Percentiles rank a stretch among this genome's conserved stretches.
Evolutionary conservation across 1,139 yeast species (phyloP).

Genomic region (Diutina mesorugosa): DNA sequence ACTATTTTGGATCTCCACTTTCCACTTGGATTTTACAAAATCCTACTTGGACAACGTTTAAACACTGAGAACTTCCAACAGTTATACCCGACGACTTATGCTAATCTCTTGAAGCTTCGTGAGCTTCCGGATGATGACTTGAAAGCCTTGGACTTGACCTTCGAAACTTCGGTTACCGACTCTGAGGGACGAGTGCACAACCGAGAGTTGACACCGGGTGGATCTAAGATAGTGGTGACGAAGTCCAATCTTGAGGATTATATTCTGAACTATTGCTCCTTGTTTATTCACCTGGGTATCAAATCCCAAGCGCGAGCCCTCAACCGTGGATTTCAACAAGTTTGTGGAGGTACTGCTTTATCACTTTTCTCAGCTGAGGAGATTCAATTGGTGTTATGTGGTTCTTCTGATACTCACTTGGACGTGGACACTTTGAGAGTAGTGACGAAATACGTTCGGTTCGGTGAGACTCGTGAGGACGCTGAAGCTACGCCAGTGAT

Average conservation of each 20-base stretch:
- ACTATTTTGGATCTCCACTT: slow-evolving; percentile 71
- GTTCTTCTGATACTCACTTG: slow-evolving; percentile 52
- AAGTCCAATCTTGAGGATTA: slow-evolving; percentile 42
- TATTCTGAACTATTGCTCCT: slow-evolving; percentile 48
- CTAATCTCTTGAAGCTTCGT: slow-evolving; percentile 41
- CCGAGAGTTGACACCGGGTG: slow-evolving; percentile 43
- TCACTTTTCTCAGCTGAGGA: slow-evolving; percentile 73
- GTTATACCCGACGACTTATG: slow-evolving; percentile 55
- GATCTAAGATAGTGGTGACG: slow-evolving; percentile 41
- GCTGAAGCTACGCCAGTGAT: slow-evolving; percentile 29
- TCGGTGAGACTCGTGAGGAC: not conserved
- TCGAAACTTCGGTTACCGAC: slow-evolving; percentile 15
- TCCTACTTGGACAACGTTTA: slow-evolving; percentile 45
- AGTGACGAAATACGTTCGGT: slow-evolving; percentile 49
- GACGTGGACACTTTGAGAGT: slow-evolving; percentile 59
- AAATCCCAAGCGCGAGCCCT: slow-evolving; percentile 42
- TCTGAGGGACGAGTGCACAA: slow-evolving; percentile 7
- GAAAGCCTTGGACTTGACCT: slow-evolving; percentile 16
- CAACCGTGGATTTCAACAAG: slow-evolving; percentile 57
- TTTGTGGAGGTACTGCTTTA: slow-evolving; percentile 71
- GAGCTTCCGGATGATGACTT: slow-evolving; percentile 23
- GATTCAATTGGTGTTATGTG: slow-evolving; percentile 65
- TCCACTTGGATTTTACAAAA: slow-evolving; percentile 67
- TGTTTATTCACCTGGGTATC: slow-evolving; percentile 45
- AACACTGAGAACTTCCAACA: slow-evolving; percentile 52